Percentiles rank a stretch among this genome's conserved stretches.
Conservation (phyloP, 78 protist genomes). For the Mantamonas sphyraenae region DNA sequence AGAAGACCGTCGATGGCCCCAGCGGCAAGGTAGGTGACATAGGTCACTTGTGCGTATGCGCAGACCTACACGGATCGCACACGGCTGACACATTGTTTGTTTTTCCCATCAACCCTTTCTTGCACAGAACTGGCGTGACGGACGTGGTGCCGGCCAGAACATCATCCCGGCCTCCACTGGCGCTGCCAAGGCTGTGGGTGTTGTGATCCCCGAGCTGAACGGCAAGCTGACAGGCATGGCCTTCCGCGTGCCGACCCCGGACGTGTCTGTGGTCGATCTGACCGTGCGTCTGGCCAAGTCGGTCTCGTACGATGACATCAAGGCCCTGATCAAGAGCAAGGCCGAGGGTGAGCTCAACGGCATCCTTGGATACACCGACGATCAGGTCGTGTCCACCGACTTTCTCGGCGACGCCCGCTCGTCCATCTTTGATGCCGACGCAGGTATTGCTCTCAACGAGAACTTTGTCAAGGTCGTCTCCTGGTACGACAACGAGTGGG, state of each 20-base stretch:
- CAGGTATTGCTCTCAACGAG: conserved; percentile 86
- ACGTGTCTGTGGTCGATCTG: conserved; percentile 98
- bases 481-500: conserved; percentile 99
- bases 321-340: conserved; percentile 70
- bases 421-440: conserved; percentile 91
- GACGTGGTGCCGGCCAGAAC: conserved; percentile 90
- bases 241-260: conserved; percentile 98
- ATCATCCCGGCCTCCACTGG: conserved; percentile 99
- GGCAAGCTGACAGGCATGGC: conserved; percentile 99
- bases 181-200: conserved; percentile 98
- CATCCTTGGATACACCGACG: conserved; percentile 93
- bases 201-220: conserved; percentile 81
- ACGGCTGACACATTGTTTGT: neutral
- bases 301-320: conserved; percentile 88
- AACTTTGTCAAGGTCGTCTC: conserved; percentile 95
- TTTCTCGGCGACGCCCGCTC: conserved; percentile 80
- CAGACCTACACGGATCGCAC: neutral
- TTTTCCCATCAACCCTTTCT: neutral
- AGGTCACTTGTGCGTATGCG: no score
- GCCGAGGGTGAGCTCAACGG: conserved; percentile 62
- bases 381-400: conserved; percentile 92
- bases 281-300: conserved; percentile 71
- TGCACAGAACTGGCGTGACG: conserved; percentile 98
- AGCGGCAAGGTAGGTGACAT: conserved; percentile 77
- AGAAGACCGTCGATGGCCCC: conserved; percentile 95